These are phyloP conservation scores for Rosa chinensis DNA, from an alignment of 306 rosid species.

Conservation along the genomic window DNA sequence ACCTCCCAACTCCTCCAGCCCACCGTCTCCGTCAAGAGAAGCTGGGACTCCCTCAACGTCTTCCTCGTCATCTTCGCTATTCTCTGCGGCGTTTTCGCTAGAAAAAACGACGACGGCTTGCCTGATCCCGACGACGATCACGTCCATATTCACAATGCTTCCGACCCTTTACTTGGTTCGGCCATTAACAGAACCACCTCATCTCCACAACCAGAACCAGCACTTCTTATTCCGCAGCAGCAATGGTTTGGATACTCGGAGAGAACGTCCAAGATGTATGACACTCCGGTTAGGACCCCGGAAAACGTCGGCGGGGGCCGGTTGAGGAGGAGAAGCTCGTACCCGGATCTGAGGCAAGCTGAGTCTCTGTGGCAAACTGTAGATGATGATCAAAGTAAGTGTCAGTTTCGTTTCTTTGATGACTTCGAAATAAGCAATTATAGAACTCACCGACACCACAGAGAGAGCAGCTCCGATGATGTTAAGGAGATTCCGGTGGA, in stretches of 20 bases:
- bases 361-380: constrained; percentile 47
- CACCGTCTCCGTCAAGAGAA: constrained; percentile 44
- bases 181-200: constrained; percentile 8
- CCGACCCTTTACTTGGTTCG: constrained; percentile 16
- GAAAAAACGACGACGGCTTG: constrained; percentile 51
- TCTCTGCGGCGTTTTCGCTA: constrained; percentile 63
- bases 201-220: constrained; percentile 15
- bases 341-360: constrained; percentile 77
- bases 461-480: not conserved
- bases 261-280: constrained; percentile 8
- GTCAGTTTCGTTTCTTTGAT: constrained; percentile 59
- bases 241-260: constrained; percentile 52
- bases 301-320: constrained; percentile 25
- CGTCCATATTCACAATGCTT: not conserved
- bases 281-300: constrained; percentile 19
- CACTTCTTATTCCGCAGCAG: constrained; percentile 33
- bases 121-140: constrained; percentile 16
- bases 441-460: constrained; percentile 2
- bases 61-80: constrained; percentile 67
- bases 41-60: constrained; percentile 78
- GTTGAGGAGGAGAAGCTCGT: constrained; percentile 77
- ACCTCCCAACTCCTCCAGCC: constrained; percentile 51
- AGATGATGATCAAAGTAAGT: constrained; percentile 28
- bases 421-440: constrained; percentile 60
- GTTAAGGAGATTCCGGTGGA: constrained; percentile 71